These are phyloP conservation scores for Acrodontium crateriforme DNA, from an alignment of 2,329 filamentous ascomycete genomes.

Conservation along the genomic window DNA sequence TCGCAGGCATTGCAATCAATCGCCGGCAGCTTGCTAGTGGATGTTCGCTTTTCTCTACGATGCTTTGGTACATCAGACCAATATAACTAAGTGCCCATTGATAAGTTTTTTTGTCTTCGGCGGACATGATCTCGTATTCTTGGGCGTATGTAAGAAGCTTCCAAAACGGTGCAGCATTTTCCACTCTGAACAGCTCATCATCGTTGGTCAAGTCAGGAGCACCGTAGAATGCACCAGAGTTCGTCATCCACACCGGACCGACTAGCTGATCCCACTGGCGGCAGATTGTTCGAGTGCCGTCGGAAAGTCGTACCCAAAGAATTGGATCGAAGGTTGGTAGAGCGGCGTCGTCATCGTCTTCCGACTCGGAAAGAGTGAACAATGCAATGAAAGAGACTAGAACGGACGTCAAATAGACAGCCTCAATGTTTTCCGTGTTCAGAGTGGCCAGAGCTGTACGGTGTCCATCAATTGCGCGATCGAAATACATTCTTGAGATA, in stretches of 20 bases:
- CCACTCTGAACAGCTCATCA: slow-evolving; percentile 10
- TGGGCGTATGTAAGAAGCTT: slow-evolving; percentile 10
- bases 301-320: slow-evolving; percentile 13
- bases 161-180: slow-evolving; percentile 12
- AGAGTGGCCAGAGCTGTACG: slow-evolving; percentile 7
- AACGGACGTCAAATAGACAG: slow-evolving; percentile 12
- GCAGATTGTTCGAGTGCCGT: slow-evolving; percentile 10
- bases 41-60: slow-evolving; percentile 8
- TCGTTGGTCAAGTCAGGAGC: slow-evolving; percentile 8
- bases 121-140: slow-evolving; percentile 9
- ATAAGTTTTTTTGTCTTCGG: slow-evolving; percentile 10
- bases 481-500: slow-evolving; percentile 12
- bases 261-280: slow-evolving; percentile 6
- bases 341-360: slow-evolving; percentile 6
- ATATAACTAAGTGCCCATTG: slow-evolving; percentile 11
- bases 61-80: slow-evolving; percentile 12
- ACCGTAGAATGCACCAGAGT: slow-evolving; percentile 11
- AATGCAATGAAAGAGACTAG: slow-evolving; percentile 13
- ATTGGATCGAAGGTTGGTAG: slow-evolving; percentile 9
- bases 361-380: slow-evolving; percentile 12
- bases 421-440: slow-evolving; percentile 9
- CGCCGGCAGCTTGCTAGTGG: slow-evolving; percentile 10
- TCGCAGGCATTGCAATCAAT: slow-evolving; percentile 13
- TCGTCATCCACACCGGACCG: slow-evolving; percentile 6
- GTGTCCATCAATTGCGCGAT: slow-evolving; percentile 15